Evolutionary conservation across 2,329 filamentous ascomycete species (phyloP), one percentile per base, ranked within the genome.

Genomic region (Fusarium sp.): DNA sequence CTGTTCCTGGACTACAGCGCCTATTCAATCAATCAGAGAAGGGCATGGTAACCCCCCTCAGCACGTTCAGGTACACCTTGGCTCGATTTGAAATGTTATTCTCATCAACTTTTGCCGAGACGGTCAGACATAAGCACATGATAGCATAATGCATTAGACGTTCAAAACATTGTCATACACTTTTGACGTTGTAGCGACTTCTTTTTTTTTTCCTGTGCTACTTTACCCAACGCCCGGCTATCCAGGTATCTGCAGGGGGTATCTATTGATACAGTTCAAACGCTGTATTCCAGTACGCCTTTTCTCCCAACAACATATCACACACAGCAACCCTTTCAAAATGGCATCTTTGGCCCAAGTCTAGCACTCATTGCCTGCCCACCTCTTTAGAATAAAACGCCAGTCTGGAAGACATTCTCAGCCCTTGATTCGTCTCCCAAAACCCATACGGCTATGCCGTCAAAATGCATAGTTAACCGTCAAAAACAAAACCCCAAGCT

Each of bases 391-490:
- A 64, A 49, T 59, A 51, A 66, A 76, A 75, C 73, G 69, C 71
- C 73, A 68, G 49, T 57, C 52, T 46, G 65, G 79, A 83, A 85
- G 84, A 85, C 83, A 72, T 60, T 78, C 80, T 87, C 85, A 87
- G 85, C 85, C 82, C 85, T 87, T 87, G 85, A 87, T 83, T 62
- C 73, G 79, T 82, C 83, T 80, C 79, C 77, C 47, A 57, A 69
- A 71, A 53, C 67, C 73, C 70, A 47, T 76, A 67, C 77, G 70
- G 61, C 58, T 46, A 33, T 64, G 58, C 73, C 63, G 52, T 64
- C 43, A 74, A 74, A 75, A 76, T 75, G 70, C 72, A 75, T 63
- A 62, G 49, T 63, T 60, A 62, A 58, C 59, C 62, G 39, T 73
- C 54, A 58, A 67, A 64, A 36, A 38, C 33, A 40, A 40, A 59